Evolutionary conservation across 441 rosid genomes (phyloP).

Genomic region (Gossypium laxum): DNA sequence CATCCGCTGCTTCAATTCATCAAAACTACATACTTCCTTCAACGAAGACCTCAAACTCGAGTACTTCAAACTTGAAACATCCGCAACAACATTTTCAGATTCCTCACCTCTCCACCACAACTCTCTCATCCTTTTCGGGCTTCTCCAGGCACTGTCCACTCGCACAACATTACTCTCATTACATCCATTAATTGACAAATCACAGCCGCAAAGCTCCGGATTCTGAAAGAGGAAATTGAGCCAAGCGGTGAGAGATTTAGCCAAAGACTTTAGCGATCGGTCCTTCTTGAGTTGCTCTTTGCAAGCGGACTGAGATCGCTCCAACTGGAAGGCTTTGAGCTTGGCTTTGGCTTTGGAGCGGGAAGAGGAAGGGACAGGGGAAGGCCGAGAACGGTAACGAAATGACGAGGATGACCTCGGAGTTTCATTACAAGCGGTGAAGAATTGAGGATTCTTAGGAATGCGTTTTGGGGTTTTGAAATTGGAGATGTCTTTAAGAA

Average conservation of each 20-base stretch:
- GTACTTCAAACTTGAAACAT: slow-evolving; percentile 31
- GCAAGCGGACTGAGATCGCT: slow-evolving; percentile 65
- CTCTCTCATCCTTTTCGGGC: slow-evolving; percentile 57
- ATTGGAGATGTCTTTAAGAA: slow-evolving; percentile 66
- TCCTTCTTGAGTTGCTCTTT: slow-evolving; percentile 53
- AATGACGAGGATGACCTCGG: slow-evolving; percentile 28
- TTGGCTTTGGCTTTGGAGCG: slow-evolving; percentile 26
- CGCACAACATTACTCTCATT: slow-evolving; percentile 21
- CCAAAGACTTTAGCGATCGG: slow-evolving; percentile 45
- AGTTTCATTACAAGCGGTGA: slow-evolving; percentile 53
- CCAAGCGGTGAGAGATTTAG: slow-evolving; percentile 73
- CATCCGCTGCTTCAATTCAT: slow-evolving; percentile 73
- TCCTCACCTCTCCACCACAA: slow-evolving; percentile 37
- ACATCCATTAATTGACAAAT: slow-evolving; percentile 14
- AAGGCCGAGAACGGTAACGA: slow-evolving; percentile 23
- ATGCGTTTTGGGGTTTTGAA: slow-evolving; percentile 65
- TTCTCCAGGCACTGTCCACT: slow-evolving; percentile 42
- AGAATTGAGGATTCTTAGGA: slow-evolving; percentile 28
- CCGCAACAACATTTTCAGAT: slow-evolving; percentile 16
- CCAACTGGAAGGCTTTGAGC: slow-evolving; percentile 56
- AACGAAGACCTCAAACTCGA: slow-evolving; percentile 38
- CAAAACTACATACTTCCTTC: slow-evolving; percentile 67
- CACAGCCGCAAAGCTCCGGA: slow-evolving; percentile 60
- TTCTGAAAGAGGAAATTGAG: slow-evolving; percentile 63
- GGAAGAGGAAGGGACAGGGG: slow-evolving; percentile 22